Base-by-base conservation (phyloP, 2,329 filamentous ascomycete genomes). In the Aspergillus sp. region DNA sequence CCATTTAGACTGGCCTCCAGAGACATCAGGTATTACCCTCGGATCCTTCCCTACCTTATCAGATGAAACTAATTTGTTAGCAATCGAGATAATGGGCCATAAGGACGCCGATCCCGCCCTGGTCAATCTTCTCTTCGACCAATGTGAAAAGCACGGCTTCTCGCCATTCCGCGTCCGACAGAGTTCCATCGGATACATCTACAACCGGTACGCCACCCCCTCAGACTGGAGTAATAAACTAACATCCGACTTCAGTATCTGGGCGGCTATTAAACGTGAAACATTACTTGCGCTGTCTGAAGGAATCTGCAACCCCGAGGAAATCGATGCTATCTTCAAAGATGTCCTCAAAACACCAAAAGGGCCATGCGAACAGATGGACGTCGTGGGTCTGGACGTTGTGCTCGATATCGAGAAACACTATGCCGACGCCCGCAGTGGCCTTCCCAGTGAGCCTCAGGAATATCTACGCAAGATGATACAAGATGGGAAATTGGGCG, bases 281-380 rank as follows among this genome's bases (percentile, higher is more conserved):
- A 37, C 35, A 14, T 3, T 37, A 14, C 35, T 37, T 1, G 35
- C 35, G 2, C 35, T 37, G 14, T 37, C 68, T 0, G 73, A 77
- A 50, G 74, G 72, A 1, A 70, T 77, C 6, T 68, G 65, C 21
- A 65, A 65, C 0, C 74, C 75, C 1, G 56, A 69, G 14, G 75
- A 77, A 48, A 69, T 77, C 2, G 75, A 77, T 60, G 59, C 60
- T 0, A 71, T 77, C 6, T 77, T 72, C 64, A 73, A 73, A 43
- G 66, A 70, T 23, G 69, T 75, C 21, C 62, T 76, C 12, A 71
- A 73, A 33, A 70, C 70, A 0, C 64, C 67, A 7, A 70, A 70
- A 35, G 75, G 75, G 0, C 73, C 73, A 0, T 78, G 71, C 62
- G 73, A 72, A 47, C 68, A 72, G 57, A 77, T 78, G 75, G 75